Evolutionary conservation across 768 basidiomycete species (phyloP), one percentile per base, ranked within the genome.

Genomic region (Gymnopilus dilepis): DNA sequence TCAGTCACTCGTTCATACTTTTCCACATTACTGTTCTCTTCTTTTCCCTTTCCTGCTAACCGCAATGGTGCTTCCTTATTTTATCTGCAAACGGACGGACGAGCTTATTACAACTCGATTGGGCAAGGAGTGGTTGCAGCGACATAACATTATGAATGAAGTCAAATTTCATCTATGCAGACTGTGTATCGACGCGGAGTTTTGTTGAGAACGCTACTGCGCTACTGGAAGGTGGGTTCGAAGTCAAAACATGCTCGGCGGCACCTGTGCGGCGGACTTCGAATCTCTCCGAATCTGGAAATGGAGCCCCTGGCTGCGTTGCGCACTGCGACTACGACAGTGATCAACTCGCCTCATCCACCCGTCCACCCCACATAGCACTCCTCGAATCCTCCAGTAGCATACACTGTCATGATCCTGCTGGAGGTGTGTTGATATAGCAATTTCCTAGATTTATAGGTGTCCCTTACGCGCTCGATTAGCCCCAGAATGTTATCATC

Each of bases 401-500:
- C 19, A 21, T 50, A 45, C 24, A 56, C 48, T 51, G 37, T 30
- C 61, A 94, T 94, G 93, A 95, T 94, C 75, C 81, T 95, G 30
- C 87, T 95, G 66, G 93, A 95, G 84, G 93, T 93, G 72, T 77
- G 65, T 38, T 52, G 24, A 43, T 33, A 24, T n/a, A 26, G 17
- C 31, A 24, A 41, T n/a, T 31, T 3, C 6, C 41, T 54, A 22
- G 28, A 9, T 6, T 9, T 50, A 5, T 11, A 52, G 58, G 38
- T 38, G 54, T 53, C 37, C 22, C 54, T 34, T 15, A 38, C 22
- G n/a, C 38, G 42, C 62, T 12, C 6, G 11, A 59, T 68, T 57
- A 97, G 94, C 83, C 94, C 19, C 92, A 96, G 71, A 97, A 94
- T 76, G 88, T 92, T 65, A 95, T 97, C 74, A 96, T 98, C 67